Percentiles rank a stretch among this genome's conserved stretches.
Evolutionary conservation across 306 rosid species (phyloP).

Genomic region (Cicer chorassanicum): DNA sequence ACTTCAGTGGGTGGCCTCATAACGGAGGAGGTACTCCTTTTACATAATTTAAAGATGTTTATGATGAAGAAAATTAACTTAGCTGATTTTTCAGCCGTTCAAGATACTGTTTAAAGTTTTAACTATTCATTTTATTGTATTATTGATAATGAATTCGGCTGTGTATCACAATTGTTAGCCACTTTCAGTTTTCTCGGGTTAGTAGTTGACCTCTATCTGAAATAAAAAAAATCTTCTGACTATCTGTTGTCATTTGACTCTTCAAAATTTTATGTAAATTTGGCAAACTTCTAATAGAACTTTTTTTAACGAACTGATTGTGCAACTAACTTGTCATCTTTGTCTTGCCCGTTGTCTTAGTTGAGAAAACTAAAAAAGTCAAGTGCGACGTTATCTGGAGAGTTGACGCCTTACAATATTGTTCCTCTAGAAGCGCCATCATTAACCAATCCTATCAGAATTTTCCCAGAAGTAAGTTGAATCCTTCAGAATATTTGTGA

Average conservation of each 20-base stretch:
- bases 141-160: conserved; percentile 25
- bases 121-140: conserved; percentile 21
- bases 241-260: conserved; percentile 22
- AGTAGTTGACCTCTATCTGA: conserved; percentile 8
- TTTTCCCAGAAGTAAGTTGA: conserved; percentile 89
- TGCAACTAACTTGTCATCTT: conserved; percentile 38
- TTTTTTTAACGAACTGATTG: conserved; percentile 36
- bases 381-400: conserved; percentile 66
- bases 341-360: conserved; percentile 55
- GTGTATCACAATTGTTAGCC: conserved; percentile 25
- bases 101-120: conserved; percentile 14
- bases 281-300: conserved; percentile 14
- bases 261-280: conserved; percentile 39
- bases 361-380: conserved; percentile 69
- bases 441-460: conserved; percentile 83
- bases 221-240: conserved; percentile 15
- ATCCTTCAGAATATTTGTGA: conserved; percentile 31
- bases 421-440: conserved; percentile 83
- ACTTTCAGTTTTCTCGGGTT: conserved; percentile 32
- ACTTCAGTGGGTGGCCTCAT: conserved; percentile 80
- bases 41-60: conserved; percentile 37
- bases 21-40: conserved; percentile 75
- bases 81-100: conserved; percentile 27
- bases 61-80: conserved; percentile 24
- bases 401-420: conserved; percentile 84